phyloP scores from a whole-genome alignment of 2,329 filamentous ascomycete genomes.

The Colletotrichum liriopes region DNA sequence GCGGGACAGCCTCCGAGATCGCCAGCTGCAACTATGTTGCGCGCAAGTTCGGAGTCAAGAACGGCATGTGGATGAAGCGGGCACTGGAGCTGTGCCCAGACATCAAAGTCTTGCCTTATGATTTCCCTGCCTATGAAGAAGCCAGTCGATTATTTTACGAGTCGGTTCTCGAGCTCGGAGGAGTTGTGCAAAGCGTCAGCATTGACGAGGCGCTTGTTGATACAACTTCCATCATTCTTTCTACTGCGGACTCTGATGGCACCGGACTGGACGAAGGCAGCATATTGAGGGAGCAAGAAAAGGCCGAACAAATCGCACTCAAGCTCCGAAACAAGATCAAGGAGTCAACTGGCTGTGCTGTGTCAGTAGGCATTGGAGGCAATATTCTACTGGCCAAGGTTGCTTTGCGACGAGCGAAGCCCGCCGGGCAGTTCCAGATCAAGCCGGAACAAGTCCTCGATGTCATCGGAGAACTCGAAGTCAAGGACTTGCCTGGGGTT shows the following conservation, averaged over 20 bases:
- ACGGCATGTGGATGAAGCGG: constrained; percentile 99
- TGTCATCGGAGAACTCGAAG: constrained; percentile 83
- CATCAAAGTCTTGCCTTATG: constrained; percentile 92
- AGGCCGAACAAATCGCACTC: constrained; percentile 80
- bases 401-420: constrained; percentile 91
- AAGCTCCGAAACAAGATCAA: constrained; percentile 80
- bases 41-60: constrained; percentile 88
- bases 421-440: constrained; percentile 91
- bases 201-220: constrained; percentile 96
- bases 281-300: constrained; percentile 83
- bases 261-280: constrained; percentile 76
- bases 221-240: constrained; percentile 79
- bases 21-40: constrained; percentile 98
- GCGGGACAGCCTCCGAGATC: constrained; percentile 90
- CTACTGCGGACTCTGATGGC: constrained; percentile 77
- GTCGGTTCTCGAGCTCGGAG: constrained; percentile 83
- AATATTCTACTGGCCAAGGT: constrained; percentile 95
- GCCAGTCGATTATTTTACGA: constrained; percentile 92
- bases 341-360: constrained; percentile 83
- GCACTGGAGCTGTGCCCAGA: constrained; percentile 88
- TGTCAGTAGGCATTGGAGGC: constrained; percentile 92
- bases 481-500: constrained; percentile 91
- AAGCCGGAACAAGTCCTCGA: constrained; percentile 84
- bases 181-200: constrained; percentile 94
- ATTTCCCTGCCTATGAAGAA: constrained; percentile 95